Evolutionary conservation across 345 rosid species (phyloP).

Genomic region (Zanthoxylum bungeanum): DNA sequence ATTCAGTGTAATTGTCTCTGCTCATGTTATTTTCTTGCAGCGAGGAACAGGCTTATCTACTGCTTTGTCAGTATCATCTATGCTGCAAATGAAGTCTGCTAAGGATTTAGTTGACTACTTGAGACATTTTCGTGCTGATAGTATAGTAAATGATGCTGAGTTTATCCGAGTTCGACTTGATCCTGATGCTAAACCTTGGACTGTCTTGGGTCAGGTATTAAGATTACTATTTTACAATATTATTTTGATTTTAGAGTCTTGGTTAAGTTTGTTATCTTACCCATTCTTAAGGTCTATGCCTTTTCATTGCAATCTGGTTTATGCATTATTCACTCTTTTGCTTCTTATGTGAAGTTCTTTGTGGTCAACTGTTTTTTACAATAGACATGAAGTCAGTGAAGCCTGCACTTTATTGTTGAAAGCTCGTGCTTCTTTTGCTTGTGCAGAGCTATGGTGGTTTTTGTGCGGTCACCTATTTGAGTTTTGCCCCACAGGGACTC

Average conservation of each 20-base stretch:
- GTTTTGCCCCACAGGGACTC: slow-evolving; percentile 89
- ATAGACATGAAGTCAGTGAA: background rate
- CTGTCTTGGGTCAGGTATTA: slow-evolving; percentile 80
- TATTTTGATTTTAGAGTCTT: too few relatives aligned
- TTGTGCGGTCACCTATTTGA: slow-evolving; percentile 83
- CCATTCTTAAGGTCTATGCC: background rate
- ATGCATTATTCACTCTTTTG: background rate
- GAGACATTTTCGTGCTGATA: slow-evolving; percentile 79
- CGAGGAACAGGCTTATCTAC: slow-evolving; percentile 96
- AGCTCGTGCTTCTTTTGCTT: slow-evolving; percentile 1
- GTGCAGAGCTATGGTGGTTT: slow-evolving; percentile 93
- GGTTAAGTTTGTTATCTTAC: too few relatives aligned
- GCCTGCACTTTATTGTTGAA: slow-evolving; percentile 1
- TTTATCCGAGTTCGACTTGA: slow-evolving; percentile 70
- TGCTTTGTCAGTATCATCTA: slow-evolving; percentile 76
- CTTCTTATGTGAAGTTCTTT: background rate
- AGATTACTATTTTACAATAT: too few relatives aligned
- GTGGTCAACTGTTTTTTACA: background rate
- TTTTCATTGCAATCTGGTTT: background rate
- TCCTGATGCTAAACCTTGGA: slow-evolving; percentile 85
- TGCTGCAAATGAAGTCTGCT: slow-evolving; percentile 74
- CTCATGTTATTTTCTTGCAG: slow-evolving; percentile 41
- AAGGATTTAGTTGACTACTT: slow-evolving; percentile 58
- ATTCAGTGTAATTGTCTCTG: background rate
- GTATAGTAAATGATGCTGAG: slow-evolving; percentile 87